Base-by-base conservation (phyloP, 2,329 filamentous ascomycete species). In the Trichoderma sp. region DNA sequence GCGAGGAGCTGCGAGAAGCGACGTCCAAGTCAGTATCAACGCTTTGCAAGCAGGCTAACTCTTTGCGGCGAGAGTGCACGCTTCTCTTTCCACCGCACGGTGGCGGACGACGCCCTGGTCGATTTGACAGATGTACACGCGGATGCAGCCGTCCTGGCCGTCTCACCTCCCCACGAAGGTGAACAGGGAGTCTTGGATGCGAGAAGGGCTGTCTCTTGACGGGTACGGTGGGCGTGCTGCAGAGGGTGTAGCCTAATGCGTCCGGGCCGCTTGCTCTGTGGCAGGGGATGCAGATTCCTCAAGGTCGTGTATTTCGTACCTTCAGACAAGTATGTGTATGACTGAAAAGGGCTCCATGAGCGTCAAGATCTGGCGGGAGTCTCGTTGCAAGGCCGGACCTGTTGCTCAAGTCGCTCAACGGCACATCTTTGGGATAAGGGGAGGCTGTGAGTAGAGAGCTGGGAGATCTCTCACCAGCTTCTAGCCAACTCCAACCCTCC, bases 81-180 rank as follows among this genome's bases (percentile, higher is more conserved):
- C 41, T 54, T 61, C 64, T 61, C 48, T 52, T 47, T 26, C 58
- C 47, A 43, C 58, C 26, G 15, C 43, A 41, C 47, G 47, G 26
- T 51, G 57, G 45, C 57, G 45, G 50, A 51, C 50, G 45, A 50
- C 43, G 63, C 63, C 64, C 57, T 56, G 58, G 64, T 56, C 57
- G 26, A 34, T 43, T 57, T 61, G 57, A 56, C 64, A 62, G 21
- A 24, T 24, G 21, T 62, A 65, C 57, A 34, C 64, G 64, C 64
- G 64, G 64, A 57, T 65, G 64, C 63, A 65, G 63, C 64, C 64
- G 64, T 62, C 57, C 60, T 62, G 64, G 64, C 56, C 57, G 64
- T 65, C 64, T 65, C 19, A 62, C 64, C 48, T 52, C 58, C 58
- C 58, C 58, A 61, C 57, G 58, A 61, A 51, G 58, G 44, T 45